Evolutionary conservation across 2,329 filamentous ascomycete genomes (phyloP), one percentile per base, ranked within the genome.

Genomic region (Balansia obtecta): DNA sequence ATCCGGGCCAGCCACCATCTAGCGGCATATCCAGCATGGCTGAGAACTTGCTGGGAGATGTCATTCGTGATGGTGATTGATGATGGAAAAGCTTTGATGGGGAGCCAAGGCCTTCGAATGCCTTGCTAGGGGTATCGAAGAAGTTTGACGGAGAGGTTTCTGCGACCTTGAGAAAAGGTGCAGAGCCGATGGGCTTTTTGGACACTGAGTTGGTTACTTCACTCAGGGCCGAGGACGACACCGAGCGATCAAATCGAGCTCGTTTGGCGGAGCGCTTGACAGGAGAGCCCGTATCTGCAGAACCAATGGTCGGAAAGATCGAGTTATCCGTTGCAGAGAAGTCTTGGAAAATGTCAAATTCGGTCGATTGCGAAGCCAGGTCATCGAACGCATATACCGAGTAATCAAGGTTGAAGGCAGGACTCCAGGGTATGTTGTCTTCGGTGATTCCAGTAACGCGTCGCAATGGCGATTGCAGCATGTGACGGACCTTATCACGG

Each of bases 401-500:
- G 22, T 84, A 79, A 46, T 85, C 82, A 2, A 85, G 67, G 46
- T 77, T 72, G 61, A 86, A 82, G n/a, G 79, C 77, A 4, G 83
- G 80, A 56, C 83, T 85, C 76, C 81, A 85, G 4, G 77, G 77
- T 30, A 76, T 64, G 16, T 57, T 52, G 9, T 71, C 66, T 32
- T 80, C 76, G 15, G 73, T 70, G 37, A 63, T 55, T 9, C 63
- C 67, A 16, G 56, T 59, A 45, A 80, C 75, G 15, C 70, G 67
- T 30, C 71, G 67, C 47, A 80, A 72, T 4, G 88, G 88, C 5
- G 88, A 93, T 51, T 88, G 86, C 43, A 95, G 80, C 72, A 95
- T 80, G 57, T 86, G 75, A 57, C 80, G 80, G 48, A 97, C 88
- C 56, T 82, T 84, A 60, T 91, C 83, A 50, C 91, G 86, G 63